A percentile compares a stretch with the other conserved stretches of the same genome.
phyloP scores from a whole-genome alignment of 2,329 filamentous ascomycete species.

The Diplodia corticola region DNA sequence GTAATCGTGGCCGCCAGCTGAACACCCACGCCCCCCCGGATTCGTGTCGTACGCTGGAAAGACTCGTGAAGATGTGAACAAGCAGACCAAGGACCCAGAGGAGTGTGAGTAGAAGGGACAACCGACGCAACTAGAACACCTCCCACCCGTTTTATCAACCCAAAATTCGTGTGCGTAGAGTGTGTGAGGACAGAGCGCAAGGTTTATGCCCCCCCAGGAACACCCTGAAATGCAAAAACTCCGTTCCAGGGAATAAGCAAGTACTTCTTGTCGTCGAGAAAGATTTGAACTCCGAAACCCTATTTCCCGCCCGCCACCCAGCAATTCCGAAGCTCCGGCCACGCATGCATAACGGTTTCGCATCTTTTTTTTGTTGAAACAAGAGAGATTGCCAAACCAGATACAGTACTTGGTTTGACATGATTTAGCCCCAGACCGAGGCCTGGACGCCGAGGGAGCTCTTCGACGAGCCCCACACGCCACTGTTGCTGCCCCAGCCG shows the following conservation, averaged over 20 bases:
- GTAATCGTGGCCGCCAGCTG: conserved; percentile 13
- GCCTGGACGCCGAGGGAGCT: conserved; percentile 77
- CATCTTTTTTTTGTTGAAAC: conserved; percentile 28
- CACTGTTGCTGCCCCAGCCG: conserved; percentile 77
- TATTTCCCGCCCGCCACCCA: conserved; percentile 7
- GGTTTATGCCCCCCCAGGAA: conserved; percentile 32
- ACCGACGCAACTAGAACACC: conserved; percentile 16
- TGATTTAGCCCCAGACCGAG: conserved; percentile 82
- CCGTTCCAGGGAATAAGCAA: conserved; percentile 26
- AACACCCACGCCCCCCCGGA: conserved; percentile 10
- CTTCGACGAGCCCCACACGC: conserved; percentile 78
- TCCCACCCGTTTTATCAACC: conserved; percentile 14
- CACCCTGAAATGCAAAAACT: conserved; percentile 47
- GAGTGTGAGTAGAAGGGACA: conserved; percentile 9
- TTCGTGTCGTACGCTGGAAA: conserved; percentile 7
- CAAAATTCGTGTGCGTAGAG: conserved; percentile 18
- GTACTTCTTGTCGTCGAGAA: conserved; percentile 19
- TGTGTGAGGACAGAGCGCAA: conserved; percentile 12
- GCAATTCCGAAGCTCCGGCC: conserved; percentile 15
- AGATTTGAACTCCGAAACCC: conserved; percentile 20
- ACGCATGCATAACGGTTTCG: conserved; percentile 31
- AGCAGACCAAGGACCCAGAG: conserved; percentile 14
- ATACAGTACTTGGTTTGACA: conserved; percentile 25
- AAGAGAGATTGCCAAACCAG: conserved; percentile 24
- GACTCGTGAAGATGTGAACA: conserved; percentile 10